A percentile compares a stretch with the other conserved stretches of the same genome.
phyloP scores from a whole-genome alignment of 805 yeast species.

The Sungouiozyma ichnusensis region DNA sequence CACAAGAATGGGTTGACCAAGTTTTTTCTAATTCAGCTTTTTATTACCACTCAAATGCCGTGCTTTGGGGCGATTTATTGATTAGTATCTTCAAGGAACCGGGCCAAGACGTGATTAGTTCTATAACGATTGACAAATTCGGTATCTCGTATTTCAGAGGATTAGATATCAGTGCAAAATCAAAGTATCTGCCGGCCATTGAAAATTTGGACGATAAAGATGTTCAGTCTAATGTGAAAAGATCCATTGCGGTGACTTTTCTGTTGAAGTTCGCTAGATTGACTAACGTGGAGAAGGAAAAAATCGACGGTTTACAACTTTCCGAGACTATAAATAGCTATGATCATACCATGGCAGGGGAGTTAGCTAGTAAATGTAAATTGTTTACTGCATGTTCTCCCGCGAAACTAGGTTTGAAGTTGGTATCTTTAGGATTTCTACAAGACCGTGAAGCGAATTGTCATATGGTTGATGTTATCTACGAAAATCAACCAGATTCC shows the following conservation, averaged over 20 bases:
- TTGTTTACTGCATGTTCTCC: constrained; percentile 42
- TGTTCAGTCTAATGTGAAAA: constrained; percentile 49
- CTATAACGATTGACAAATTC: constrained; percentile 48
- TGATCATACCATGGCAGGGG: constrained; percentile 85
- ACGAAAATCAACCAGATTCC: constrained; percentile 41
- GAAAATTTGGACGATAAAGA: constrained; percentile 46
- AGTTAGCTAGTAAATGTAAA: constrained; percentile 55
- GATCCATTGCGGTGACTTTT: constrained; percentile 65
- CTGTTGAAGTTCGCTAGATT: constrained; percentile 57
- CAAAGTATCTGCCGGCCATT: constrained; percentile 72
- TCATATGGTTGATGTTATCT: constrained; percentile 62
- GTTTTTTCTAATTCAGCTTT: constrained; percentile 17
- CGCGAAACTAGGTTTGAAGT: constrained; percentile 37
- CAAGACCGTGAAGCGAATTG: constrained; percentile 42
- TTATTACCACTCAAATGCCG: constrained; percentile 18
- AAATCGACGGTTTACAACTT: constrained; percentile 5
- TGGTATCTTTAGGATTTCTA: constrained; percentile 49
- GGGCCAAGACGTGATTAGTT: constrained; percentile 35
- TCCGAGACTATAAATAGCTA: constrained; percentile 29
- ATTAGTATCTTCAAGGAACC: constrained; percentile 16
- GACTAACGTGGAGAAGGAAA: constrained; percentile 19
- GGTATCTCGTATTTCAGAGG: constrained; percentile 56
- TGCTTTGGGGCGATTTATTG: constrained; percentile 24
- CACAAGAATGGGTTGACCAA: constrained; percentile 12
- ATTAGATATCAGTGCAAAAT: constrained; percentile 45